Evolutionary conservation across 2,329 filamentous ascomycete genomes (phyloP), one percentile per base, ranked within the genome.

Genomic region (Rachicladosporium sp.): DNA sequence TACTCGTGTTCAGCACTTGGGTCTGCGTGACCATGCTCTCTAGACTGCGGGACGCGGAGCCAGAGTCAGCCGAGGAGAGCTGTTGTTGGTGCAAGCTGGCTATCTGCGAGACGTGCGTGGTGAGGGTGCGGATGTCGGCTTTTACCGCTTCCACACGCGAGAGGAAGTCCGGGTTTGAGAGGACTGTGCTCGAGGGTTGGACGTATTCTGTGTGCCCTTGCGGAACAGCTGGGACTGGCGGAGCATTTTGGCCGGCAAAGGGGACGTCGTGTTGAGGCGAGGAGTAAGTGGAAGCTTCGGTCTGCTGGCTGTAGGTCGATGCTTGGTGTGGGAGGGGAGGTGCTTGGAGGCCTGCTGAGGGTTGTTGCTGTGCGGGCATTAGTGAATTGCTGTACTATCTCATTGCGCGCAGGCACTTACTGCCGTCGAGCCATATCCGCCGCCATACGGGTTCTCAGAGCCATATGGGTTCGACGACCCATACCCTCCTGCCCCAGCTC

Each of bases 21-120:
- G 82, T 86, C 50, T 83, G 69, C 34, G 77, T 68, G 41, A 85
- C 73, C 38, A 81, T 69, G 51, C 72, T 68, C 60, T 88, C 78
- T 15, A 85, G 70, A 60, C 77, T 73, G 36, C 58, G 56, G 1
- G 69, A 69, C 8, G 65, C 56, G 45, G 52, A 45, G 27, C 43
- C 42, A 48, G 56, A 59, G 58, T 85, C 80, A 42, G 78, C 70
- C 44, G 78, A 78, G 48, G 73, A 70, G 21, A 88, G 71, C 15
- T 79, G 71, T 55, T 78, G 78, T 66, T 85, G 79, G 62, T 88
- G 82, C 40, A 83, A 68, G 41, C 71, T 71, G 33, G 73, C 74
- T 49, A 88, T 82, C 51, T 76, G 65, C 51, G 76, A 69, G 53
- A 88, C 75, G 54, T 80, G 76, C 33, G 64, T 67, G n/a, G 74